phyloP scores from a whole-genome alignment of 345 rosid genomes.

The Brassica carinata region DNA sequence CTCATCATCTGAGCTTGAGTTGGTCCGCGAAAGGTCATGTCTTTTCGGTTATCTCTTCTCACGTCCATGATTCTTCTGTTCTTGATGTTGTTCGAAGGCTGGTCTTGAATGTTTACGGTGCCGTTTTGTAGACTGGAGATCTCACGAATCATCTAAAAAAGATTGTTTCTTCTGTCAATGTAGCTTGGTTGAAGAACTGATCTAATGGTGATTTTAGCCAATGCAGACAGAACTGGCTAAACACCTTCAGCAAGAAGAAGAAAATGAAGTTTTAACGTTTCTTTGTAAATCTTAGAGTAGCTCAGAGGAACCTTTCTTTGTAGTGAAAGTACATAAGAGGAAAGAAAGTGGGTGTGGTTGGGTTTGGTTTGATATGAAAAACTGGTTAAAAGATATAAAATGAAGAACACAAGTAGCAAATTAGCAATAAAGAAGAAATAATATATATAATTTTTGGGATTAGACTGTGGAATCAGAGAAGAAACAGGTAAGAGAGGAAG shows the following conservation, averaged over 20 bases:
- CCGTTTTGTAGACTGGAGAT: conserved; percentile 28
- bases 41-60: conserved; percentile 31
- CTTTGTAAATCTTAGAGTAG: no score
- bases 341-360: conserved; percentile 16
- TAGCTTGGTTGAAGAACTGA: background rate
- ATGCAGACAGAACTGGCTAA: background rate
- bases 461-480: conserved; percentile 35
- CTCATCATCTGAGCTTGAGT: conserved; percentile 26
- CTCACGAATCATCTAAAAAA: conserved; percentile 25
- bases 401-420: conserved; percentile 25
- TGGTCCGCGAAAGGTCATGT: conserved; percentile 20
- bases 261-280: background rate
- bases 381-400: conserved; percentile 22
- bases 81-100: conserved; percentile 1
- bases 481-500: conserved; percentile 39
- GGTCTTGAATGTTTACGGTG: conserved; percentile 20
- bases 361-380: conserved; percentile 14
- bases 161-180: background rate
- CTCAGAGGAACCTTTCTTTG: conserved; percentile 1
- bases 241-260: background rate
- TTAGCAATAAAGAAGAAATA: background rate
- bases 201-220: background rate
- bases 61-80: conserved; percentile 28
- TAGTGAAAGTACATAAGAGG: conserved; percentile 27
- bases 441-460: conserved; percentile 10